Percentiles rank a stretch among this genome's conserved stretches.
These are phyloP conservation scores for Phialocephala subalpina DNA, from an alignment of 2,329 filamentous ascomycete genomes.

Conservation along the genomic window DNA sequence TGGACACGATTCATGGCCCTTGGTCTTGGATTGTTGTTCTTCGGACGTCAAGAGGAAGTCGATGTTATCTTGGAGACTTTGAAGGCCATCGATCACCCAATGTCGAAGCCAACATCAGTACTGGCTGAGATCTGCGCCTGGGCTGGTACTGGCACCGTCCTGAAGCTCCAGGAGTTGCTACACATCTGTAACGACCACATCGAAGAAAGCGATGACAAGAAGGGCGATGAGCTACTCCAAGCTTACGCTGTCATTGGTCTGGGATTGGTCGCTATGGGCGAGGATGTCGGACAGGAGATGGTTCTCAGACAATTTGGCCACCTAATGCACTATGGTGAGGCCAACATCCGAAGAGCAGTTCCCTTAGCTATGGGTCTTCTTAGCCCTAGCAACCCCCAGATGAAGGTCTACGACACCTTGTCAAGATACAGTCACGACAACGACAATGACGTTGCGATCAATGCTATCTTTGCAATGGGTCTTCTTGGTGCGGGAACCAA, in stretches of 20 bases:
- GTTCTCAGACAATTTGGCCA: slow-evolving; percentile 96
- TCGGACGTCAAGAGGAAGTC: slow-evolving; percentile 97
- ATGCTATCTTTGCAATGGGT: slow-evolving; percentile 99
- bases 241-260: slow-evolving; percentile 96
- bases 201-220: slow-evolving; percentile 93
- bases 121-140: slow-evolving; percentile 97
- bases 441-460: slow-evolving; percentile 97
- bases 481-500: slow-evolving; percentile 96
- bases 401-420: slow-evolving; percentile 99
- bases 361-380: slow-evolving; percentile 96
- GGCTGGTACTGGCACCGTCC: slow-evolving; percentile 94
- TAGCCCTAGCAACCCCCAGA: slow-evolving; percentile 97
- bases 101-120: slow-evolving; percentile 94
- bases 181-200: slow-evolving; percentile 99
- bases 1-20: slow-evolving; percentile 98
- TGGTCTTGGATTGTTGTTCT: slow-evolving; percentile 91
- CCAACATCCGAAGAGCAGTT: slow-evolving; percentile 96
- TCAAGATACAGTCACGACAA: slow-evolving; percentile 99
- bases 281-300: slow-evolving; percentile 99
- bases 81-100: slow-evolving; percentile 96
- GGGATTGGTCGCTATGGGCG: slow-evolving; percentile 95
- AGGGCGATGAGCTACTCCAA: slow-evolving; percentile 93
- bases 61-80: slow-evolving; percentile 96
- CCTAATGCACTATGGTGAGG: slow-evolving; percentile 98
- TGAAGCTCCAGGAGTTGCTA: slow-evolving; percentile 96